Evolutionary conservation across 1,284 basidiomycete species (phyloP).

Genomic region (Earliella scabrosa): DNA sequence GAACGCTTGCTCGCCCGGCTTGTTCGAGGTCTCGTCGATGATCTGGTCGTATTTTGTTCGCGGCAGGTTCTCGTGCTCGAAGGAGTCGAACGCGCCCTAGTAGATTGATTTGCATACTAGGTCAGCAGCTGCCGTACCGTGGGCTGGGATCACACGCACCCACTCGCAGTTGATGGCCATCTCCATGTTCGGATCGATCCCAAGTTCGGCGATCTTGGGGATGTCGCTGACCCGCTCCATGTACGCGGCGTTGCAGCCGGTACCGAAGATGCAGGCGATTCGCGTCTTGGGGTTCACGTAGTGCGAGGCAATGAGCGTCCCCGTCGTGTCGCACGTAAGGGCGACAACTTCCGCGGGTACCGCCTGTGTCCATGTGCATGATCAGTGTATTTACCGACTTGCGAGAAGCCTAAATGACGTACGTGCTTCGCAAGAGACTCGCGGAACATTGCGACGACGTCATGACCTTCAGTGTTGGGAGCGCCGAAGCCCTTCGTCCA

Average conservation of each 20-base stretch:
- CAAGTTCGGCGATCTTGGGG: slow-evolving; percentile 79
- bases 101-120: slow-evolving; percentile 35
- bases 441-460: slow-evolving; percentile 93
- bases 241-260: slow-evolving; percentile 98
- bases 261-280: slow-evolving; percentile 97
- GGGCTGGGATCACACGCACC: slow-evolving; percentile 59
- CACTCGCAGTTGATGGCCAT: slow-evolving; percentile 99
- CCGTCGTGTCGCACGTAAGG: slow-evolving; percentile 96
- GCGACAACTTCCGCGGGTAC: slow-evolving; percentile 83
- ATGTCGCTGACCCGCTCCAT: slow-evolving; percentile 87
- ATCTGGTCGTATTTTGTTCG: slow-evolving; percentile 93
- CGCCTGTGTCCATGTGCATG: slow-evolving; percentile 48
- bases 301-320: slow-evolving; percentile 95
- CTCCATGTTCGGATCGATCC: slow-evolving; percentile 69
- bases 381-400: too few relatives aligned
- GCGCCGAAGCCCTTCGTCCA: slow-evolving; percentile 99
- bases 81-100: slow-evolving; percentile 97
- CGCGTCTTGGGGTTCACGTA: slow-evolving; percentile 92
- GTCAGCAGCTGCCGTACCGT: background rate
- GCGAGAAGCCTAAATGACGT: slow-evolving; percentile 36
- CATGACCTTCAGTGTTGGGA: slow-evolving; percentile 88
- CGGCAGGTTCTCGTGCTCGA: slow-evolving; percentile 92
- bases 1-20: slow-evolving; percentile 94
- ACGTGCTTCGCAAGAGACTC: slow-evolving; percentile 80
- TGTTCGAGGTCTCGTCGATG: slow-evolving; percentile 95